Conservation (phyloP, 176 grass and related monocot genomes). For the Puccinellia tenuiflora region DNA sequence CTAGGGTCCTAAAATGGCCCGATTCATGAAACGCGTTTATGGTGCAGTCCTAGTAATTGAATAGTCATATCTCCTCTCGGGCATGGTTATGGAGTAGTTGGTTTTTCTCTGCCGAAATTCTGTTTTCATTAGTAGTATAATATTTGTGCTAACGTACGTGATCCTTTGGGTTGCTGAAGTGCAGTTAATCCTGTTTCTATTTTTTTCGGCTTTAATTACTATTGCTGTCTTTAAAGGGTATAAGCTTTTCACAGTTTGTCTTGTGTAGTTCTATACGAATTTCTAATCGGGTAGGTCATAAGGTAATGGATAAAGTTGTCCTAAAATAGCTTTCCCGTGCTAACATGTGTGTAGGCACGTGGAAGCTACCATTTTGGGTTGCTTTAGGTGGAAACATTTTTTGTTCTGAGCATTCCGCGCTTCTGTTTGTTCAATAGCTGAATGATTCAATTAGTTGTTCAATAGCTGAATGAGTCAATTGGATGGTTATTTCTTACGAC, state of each 20-base stretch:
- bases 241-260: not conserved
- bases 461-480: not conserved
- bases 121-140: too few relatives aligned
- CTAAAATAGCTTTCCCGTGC: not conserved
- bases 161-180: not conserved
- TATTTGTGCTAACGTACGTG: too few relatives aligned
- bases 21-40: constrained; percentile 14
- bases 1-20: not conserved
- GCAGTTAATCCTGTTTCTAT: not conserved
- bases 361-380: not conserved
- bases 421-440: not conserved
- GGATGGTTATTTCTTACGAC: not conserved
- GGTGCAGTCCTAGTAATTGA: not conserved
- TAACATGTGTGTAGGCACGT: constrained; percentile 10
- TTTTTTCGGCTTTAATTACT: not conserved
- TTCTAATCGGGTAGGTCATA: not conserved
- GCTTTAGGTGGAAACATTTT: constrained; percentile 10
- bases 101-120: too few relatives aligned
- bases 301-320: constrained; percentile 5
- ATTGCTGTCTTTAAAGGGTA: not conserved
- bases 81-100: not conserved
- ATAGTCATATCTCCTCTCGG: not conserved
- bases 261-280: not conserved
- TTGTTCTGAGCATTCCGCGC: not conserved
- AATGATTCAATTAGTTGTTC: not conserved